A percentile compares a stretch with the other conserved stretches of the same genome.
Conservation (phyloP, 2,329 filamentous ascomycete species). For the Diaporthe citri region DNA sequence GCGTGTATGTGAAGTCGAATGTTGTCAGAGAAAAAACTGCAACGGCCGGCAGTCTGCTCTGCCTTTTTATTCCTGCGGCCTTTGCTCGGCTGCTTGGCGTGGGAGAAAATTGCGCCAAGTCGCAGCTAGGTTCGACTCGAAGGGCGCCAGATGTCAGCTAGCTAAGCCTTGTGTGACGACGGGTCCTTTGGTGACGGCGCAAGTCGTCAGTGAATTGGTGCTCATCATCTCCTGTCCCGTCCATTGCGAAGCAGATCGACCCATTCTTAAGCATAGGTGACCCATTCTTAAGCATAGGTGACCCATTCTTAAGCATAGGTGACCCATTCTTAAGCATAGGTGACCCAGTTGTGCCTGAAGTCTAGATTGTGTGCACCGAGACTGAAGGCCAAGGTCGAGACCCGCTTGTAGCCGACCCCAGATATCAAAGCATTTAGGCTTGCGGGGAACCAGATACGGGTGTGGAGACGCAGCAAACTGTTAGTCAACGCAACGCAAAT, state of each 20-base stretch:
- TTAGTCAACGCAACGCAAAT: slow-evolving; percentile 32
- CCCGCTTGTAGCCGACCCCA: slow-evolving; percentile 31
- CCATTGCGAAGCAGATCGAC: neutral
- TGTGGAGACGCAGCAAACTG: slow-evolving; percentile 26
- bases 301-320: too few species aligned
- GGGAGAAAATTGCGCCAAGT: slow-evolving; percentile 30
- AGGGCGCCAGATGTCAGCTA: slow-evolving; percentile 18
- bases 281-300: neutral
- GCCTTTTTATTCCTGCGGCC: slow-evolving; percentile 13
- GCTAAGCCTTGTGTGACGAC: neutral
- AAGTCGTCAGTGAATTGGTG: neutral
- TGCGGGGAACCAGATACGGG: slow-evolving; percentile 17
- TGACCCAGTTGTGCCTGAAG: neutral
- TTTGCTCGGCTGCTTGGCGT: slow-evolving; percentile 22
- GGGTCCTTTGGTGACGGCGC: neutral
- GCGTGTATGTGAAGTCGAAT: neutral
- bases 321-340: slow-evolving; percentile 12
- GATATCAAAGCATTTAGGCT: slow-evolving; percentile 28
- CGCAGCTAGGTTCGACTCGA: slow-evolving; percentile 13
- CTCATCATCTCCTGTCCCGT: neutral
- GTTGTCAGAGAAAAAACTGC: neutral
- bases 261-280: slow-evolving; percentile 15
- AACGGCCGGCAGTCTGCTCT: neutral
- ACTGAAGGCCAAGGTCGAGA: neutral
- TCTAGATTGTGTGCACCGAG: neutral